A percentile compares a stretch with the other conserved stretches of the same genome.
phyloP scores from a whole-genome alignment of 2,329 filamentous ascomycete genomes.

The Diaporthe ilicicola region DNA sequence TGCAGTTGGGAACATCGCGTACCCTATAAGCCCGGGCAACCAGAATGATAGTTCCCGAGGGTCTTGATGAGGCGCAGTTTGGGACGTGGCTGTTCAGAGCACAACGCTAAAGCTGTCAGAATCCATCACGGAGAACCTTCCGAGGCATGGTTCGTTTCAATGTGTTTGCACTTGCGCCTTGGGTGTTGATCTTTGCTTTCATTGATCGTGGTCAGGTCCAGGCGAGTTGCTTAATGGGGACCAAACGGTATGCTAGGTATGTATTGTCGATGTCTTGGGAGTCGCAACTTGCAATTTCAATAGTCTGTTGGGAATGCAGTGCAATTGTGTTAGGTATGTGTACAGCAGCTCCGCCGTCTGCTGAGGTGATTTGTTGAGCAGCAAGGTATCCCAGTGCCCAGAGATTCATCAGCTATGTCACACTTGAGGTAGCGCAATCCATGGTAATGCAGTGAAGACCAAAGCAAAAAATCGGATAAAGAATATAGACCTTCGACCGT shows the following conservation, averaged over 20 bases:
- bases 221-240: no score
- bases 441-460: not conserved
- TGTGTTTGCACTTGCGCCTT: no score
- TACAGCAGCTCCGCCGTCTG: not conserved
- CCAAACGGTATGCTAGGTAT: no score
- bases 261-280: no score
- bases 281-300: not conserved
- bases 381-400: not conserved
- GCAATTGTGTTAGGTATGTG: not conserved
- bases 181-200: no score
- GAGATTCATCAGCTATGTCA: not conserved
- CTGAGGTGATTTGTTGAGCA: not conserved
- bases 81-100: slow-evolving; percentile 42
- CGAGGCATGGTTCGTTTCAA: no score
- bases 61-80: slow-evolving; percentile 37
- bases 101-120: no score
- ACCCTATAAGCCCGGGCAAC: no score
- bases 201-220: no score
- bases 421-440: not conserved
- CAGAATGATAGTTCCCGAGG: slow-evolving; percentile 37
- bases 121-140: no score
- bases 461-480: not conserved
- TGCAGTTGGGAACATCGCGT: no score
- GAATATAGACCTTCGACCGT: not conserved
- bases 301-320: not conserved